A percentile compares a stretch with the other conserved stretches of the same genome.
Evolutionary conservation across 2,329 filamentous ascomycete genomes (phyloP).

Genomic region (Aspergillus pseudonomiae): DNA sequence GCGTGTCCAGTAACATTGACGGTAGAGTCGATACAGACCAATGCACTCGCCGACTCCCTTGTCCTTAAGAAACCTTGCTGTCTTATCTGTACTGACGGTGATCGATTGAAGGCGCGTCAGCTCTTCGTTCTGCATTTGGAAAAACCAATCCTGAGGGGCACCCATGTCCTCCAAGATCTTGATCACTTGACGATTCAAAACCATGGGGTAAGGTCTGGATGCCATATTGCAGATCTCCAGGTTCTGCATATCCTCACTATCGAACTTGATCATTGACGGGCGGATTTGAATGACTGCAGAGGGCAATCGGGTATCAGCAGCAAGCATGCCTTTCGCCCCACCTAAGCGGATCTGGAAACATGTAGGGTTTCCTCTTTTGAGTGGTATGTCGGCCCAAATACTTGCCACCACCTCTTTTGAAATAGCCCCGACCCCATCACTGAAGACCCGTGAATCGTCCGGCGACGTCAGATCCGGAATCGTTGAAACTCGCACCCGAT

Average conservation of each 20-base stretch:
- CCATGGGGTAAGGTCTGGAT: slow-evolving; percentile 67
- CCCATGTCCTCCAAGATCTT: slow-evolving; percentile 84
- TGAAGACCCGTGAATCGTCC: slow-evolving; percentile 63
- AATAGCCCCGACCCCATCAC: slow-evolving; percentile 77
- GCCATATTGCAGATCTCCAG: slow-evolving; percentile 56
- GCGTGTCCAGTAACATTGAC: slow-evolving; percentile 55
- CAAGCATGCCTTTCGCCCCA: slow-evolving; percentile 78
- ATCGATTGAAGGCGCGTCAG: slow-evolving; percentile 63
- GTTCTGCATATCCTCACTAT: slow-evolving; percentile 54
- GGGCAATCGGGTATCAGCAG: slow-evolving; percentile 63
- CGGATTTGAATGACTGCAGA: slow-evolving; percentile 66
- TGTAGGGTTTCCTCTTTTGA: slow-evolving; percentile 56
- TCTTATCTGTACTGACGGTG: slow-evolving; percentile 62
- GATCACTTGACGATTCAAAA: slow-evolving; percentile 78
- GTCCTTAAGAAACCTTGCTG: slow-evolving; percentile 65
- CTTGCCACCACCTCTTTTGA: slow-evolving; percentile 61
- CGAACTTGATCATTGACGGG: slow-evolving; percentile 79
- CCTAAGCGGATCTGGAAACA: slow-evolving; percentile 75
- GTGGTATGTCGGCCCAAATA: slow-evolving; percentile 60
- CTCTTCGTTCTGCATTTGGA: slow-evolving; percentile 65
- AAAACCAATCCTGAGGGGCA: slow-evolving; percentile 62
- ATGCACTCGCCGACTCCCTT: slow-evolving; percentile 65
- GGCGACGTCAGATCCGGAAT: slow-evolving; percentile 34
- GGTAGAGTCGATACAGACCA: slow-evolving; percentile 64
- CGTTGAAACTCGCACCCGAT: slow-evolving; percentile 18